Percentiles rank a stretch among this genome's conserved stretches.
Evolutionary conservation across 2,329 filamentous ascomycete genomes (phyloP).

Genomic region (Coniella lustricola): DNA sequence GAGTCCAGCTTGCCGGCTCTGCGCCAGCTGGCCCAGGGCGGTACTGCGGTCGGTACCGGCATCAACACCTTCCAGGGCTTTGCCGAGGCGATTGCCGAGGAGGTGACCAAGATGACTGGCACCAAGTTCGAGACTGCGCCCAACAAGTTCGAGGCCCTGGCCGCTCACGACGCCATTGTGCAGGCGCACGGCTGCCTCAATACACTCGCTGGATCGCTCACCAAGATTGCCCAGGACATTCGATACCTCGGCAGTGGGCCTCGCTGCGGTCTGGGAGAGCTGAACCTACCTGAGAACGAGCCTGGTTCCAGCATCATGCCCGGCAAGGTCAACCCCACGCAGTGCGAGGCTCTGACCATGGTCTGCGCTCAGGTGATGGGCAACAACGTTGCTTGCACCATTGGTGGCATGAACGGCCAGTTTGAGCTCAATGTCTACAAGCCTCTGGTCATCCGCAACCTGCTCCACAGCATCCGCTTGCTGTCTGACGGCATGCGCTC

Average conservation of each 20-base stretch:
- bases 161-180: slow-evolving; percentile 91
- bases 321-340: slow-evolving; percentile 98
- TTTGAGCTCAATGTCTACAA: slow-evolving; percentile 99
- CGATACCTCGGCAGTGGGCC: slow-evolving; percentile 94
- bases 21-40: slow-evolving; percentile 22
- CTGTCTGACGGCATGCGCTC: slow-evolving; percentile 88
- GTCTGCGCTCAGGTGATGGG: slow-evolving; percentile 96
- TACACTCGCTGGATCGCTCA: slow-evolving; percentile 82
- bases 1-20: slow-evolving; percentile 36
- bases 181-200: slow-evolving; percentile 92
- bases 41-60: slow-evolving; percentile 88
- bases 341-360: slow-evolving; percentile 98
- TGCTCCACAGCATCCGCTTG: slow-evolving; percentile 85
- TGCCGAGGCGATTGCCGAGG: slow-evolving; percentile 82
- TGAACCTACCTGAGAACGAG: slow-evolving; percentile 94
- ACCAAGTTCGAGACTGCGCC: slow-evolving; percentile 91
- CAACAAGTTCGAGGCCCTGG: slow-evolving; percentile 98
- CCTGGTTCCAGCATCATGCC: slow-evolving; percentile 98
- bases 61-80: slow-evolving; percentile 98
- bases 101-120: slow-evolving; percentile 88
- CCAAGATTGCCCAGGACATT: slow-evolving; percentile 98
- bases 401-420: slow-evolving; percentile 94
- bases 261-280: slow-evolving; percentile 89
- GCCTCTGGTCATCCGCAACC: slow-evolving; percentile 89
- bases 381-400: slow-evolving; percentile 88